Evolutionary conservation across 1,139 yeast species (phyloP).

Genomic region (Saccharomyces hybrid): DNA sequence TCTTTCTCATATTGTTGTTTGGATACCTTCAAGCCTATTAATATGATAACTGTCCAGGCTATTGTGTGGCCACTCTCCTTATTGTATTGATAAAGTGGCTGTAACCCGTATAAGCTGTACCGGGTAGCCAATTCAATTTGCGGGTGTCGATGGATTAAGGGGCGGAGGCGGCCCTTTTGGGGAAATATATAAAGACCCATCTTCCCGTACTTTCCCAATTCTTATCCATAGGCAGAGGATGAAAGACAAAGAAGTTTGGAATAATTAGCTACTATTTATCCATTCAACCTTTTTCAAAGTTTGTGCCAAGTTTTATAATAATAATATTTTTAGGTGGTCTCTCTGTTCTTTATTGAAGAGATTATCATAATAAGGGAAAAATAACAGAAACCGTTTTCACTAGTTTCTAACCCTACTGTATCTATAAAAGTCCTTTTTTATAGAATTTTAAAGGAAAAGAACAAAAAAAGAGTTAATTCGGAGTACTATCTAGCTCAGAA

Average conservation of each 20-base stretch:
- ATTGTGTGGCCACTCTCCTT: too few species aligned
- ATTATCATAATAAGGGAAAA: not conserved
- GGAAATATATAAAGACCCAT: not conserved
- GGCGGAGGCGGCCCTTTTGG: conserved; percentile 1
- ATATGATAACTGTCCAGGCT: too few species aligned
- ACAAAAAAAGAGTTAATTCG: not conserved
- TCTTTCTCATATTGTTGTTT: too few species aligned
- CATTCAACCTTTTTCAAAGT: not conserved
- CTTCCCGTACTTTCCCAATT: not conserved
- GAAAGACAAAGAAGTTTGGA: not conserved
- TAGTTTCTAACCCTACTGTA: not conserved
- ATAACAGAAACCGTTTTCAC: not conserved
- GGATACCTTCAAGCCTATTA: too few species aligned
- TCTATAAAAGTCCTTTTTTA: not conserved
- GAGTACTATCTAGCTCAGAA: not conserved
- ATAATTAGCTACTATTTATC: not conserved
- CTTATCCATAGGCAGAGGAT: not conserved
- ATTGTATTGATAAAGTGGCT: not conserved
- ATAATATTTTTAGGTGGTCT: not conserved
- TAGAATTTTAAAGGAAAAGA: not conserved
- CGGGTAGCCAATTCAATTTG: not conserved
- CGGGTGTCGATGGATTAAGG: conserved; percentile 1
- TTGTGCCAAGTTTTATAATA: not conserved
- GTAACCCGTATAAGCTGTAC: not conserved
- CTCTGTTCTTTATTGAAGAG: not conserved